A percentile compares a stretch with the other conserved stretches of the same genome.
These are phyloP conservation scores for Lepraria neglecta DNA, from an alignment of 495 filamentous ascomycete genomes.

Conservation along the genomic window DNA sequence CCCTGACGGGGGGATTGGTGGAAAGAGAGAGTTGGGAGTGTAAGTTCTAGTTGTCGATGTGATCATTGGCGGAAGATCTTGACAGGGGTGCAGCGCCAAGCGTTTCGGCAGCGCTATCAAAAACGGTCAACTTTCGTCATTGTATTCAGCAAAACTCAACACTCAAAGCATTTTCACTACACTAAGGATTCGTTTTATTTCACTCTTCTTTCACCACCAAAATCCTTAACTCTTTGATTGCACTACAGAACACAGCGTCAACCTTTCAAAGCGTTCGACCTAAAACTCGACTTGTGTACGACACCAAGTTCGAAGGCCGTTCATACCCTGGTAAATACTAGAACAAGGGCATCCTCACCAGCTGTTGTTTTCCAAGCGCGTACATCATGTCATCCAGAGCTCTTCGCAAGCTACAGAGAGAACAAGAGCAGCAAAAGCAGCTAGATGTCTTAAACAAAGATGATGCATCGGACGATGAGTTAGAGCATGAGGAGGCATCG, in stretches of 20 bases:
- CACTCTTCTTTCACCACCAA: background rate
- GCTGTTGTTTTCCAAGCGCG: background rate
- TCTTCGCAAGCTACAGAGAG: slow-evolving; percentile 65
- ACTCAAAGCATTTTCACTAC: background rate
- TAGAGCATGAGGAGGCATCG: slow-evolving; percentile 45
- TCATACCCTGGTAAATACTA: background rate
- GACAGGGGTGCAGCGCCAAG: slow-evolving; percentile 3
- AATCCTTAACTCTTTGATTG: background rate
- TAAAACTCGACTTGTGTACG: background rate
- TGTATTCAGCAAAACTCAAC: background rate
- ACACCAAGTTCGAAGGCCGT: background rate
- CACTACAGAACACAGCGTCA: no score
- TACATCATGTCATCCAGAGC: slow-evolving; percentile 71
- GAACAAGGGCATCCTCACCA: no score
- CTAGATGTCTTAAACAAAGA: slow-evolving; percentile 36
- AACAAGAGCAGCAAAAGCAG: slow-evolving; percentile 57
- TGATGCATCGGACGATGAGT: slow-evolving; percentile 44
- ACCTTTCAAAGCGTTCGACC: no score
- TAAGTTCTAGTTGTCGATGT: background rate
- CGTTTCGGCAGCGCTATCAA: background rate
- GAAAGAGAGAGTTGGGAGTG: background rate
- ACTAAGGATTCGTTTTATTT: no score
- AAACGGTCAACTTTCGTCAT: background rate
- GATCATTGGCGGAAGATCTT: background rate
- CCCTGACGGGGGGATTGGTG: background rate